Evolutionary conservation across 176 grass and related monocot genomes (phyloP).

Genomic region (Ananas comosus): DNA sequence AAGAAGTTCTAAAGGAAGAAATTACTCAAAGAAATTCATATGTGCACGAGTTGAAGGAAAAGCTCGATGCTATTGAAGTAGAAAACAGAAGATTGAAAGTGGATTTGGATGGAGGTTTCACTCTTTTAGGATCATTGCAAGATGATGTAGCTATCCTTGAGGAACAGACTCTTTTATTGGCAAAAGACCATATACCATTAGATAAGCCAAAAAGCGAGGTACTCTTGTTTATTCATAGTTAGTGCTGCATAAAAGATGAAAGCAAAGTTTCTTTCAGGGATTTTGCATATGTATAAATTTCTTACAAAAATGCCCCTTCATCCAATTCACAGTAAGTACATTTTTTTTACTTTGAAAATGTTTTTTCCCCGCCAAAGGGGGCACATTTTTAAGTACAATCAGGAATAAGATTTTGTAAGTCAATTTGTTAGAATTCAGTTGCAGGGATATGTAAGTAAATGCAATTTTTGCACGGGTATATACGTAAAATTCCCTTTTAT

Average conservation of each 20-base stretch:
- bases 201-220: conserved; percentile 63
- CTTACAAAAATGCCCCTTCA: too few relatives aligned
- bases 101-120: conserved; percentile 56
- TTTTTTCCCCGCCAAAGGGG: too few relatives aligned
- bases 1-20: conserved; percentile 74
- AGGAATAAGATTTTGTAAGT: too few relatives aligned
- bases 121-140: conserved; percentile 48
- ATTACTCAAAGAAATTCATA: conserved; percentile 55
- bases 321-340: too few relatives aligned
- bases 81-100: conserved; percentile 82
- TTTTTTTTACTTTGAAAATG: too few relatives aligned
- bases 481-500: too few relatives aligned
- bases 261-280: background rate
- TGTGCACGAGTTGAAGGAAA: conserved; percentile 62
- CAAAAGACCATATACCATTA: conserved; percentile 40
- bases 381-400: too few relatives aligned
- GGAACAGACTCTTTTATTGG: conserved; percentile 50
- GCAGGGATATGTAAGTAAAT: too few relatives aligned
- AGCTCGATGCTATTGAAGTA: conserved; percentile 48
- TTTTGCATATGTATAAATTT: too few relatives aligned
- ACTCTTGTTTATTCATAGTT: conserved; percentile 4
- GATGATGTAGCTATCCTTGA: conserved; percentile 59
- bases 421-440: too few relatives aligned
- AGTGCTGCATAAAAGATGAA: background rate
- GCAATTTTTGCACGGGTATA: too few relatives aligned